Percentiles rank a stretch among this genome's conserved stretches.
Evolutionary conservation across 2,329 filamentous ascomycete species (phyloP).

Genomic region (Ilyonectria mors-panacis): DNA sequence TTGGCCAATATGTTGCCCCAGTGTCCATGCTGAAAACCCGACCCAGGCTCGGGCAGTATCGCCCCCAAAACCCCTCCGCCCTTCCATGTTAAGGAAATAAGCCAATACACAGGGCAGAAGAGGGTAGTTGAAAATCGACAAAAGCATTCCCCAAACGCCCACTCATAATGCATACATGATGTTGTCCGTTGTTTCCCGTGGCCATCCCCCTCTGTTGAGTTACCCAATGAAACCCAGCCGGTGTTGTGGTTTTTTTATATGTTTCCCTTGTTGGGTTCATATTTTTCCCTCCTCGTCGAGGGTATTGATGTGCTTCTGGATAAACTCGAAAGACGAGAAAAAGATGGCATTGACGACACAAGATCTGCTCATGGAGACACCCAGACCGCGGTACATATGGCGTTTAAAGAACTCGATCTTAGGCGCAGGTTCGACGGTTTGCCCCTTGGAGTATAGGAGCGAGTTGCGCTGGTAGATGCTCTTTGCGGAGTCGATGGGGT

Average conservation of each 20-base stretch:
- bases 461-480: conserved; percentile 89
- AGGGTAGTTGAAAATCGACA: conserved; percentile 20
- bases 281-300: conserved; percentile 60
- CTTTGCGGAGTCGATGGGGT: conserved; percentile 86
- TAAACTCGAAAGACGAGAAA: conserved; percentile 89
- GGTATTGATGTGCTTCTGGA: conserved; percentile 77
- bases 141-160: conserved; percentile 41
- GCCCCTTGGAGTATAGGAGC: conserved; percentile 77
- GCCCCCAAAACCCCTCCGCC: background rate
- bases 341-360: conserved; percentile 90
- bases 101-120: background rate
- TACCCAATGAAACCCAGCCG: conserved; percentile 26
- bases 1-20: conserved; percentile 17
- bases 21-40: conserved; percentile 13
- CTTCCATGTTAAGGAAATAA: background rate
- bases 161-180: conserved; percentile 45
- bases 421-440: conserved; percentile 74
- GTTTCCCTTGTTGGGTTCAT: conserved; percentile 20
- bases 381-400: conserved; percentile 86
- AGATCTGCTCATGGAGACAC: conserved; percentile 86
- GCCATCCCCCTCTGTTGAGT: conserved; percentile 26
- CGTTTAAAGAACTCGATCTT: conserved; percentile 84
- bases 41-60: conserved; percentile 7
- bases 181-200: conserved; percentile 33
- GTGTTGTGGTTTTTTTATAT: conserved; percentile 26